Percentiles rank a stretch among this genome's conserved stretches.
Conservation (phyloP, 306 rosid species). For the Prunus padus region DNA sequence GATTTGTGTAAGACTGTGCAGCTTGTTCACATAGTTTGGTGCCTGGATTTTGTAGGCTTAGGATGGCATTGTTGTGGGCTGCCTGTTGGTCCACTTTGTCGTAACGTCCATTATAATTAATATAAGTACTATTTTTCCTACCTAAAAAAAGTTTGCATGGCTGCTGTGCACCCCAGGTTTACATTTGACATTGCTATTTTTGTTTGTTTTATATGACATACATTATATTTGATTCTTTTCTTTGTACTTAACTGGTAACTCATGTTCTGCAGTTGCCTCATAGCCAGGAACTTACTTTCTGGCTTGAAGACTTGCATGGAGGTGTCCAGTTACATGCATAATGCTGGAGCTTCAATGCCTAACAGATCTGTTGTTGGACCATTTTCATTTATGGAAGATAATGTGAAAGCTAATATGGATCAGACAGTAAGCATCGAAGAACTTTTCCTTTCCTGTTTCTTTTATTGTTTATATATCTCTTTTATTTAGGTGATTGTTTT, state of each 20-base stretch:
- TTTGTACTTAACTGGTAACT: conserved; percentile 27
- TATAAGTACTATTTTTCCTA: too few relatives aligned
- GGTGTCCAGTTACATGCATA: conserved; percentile 74
- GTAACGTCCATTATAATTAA: too few relatives aligned
- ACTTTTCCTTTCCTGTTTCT: conserved; percentile 4
- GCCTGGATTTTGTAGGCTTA: neutral
- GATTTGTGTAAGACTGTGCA: too few relatives aligned
- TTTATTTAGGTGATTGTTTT: neutral
- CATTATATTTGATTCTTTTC: neutral
- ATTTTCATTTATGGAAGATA: conserved; percentile 52
- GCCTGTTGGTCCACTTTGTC: too few relatives aligned
- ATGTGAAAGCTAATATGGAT: conserved; percentile 56
- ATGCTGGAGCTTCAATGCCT: conserved; percentile 59
- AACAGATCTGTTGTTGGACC: conserved; percentile 44
- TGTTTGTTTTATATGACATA: neutral
- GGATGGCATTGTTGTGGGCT: too few relatives aligned
- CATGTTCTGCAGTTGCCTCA: conserved; percentile 81
- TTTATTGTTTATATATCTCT: neutral
- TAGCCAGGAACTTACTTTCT: conserved; percentile 94
- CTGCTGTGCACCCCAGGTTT: neutral
- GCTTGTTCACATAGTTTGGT: neutral
- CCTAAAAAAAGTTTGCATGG: too few relatives aligned
- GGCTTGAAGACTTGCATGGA: conserved; percentile 88
- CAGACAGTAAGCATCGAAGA: conserved; percentile 44
- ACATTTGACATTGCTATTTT: neutral